Conservation (phyloP, 2,329 filamentous ascomycete species). For the Lizonia empirigonia region DNA sequence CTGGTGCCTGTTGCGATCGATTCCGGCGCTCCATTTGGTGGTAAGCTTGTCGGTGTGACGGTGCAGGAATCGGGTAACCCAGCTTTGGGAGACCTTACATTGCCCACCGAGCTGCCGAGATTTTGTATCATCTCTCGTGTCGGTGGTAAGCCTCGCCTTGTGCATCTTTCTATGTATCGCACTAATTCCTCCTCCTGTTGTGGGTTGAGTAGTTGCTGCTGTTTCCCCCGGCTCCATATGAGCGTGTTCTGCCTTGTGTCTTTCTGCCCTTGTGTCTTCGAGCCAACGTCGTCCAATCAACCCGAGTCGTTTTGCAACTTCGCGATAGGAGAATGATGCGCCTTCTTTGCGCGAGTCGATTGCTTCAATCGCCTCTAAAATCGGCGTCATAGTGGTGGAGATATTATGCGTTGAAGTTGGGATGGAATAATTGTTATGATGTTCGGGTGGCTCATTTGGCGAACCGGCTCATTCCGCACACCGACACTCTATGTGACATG, state of each 20-base stretch:
- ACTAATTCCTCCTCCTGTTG: background rate
- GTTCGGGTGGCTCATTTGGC: no score
- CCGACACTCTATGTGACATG: no score
- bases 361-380: background rate
- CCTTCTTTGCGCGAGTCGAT: background rate
- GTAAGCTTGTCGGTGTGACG: constrained; percentile 16
- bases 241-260: background rate
- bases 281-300: background rate
- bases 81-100: constrained; percentile 18
- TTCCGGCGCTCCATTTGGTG: constrained; percentile 17
- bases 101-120: constrained; percentile 18
- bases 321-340: background rate
- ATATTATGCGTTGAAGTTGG: background rate
- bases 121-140: constrained; percentile 6
- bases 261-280: background rate
- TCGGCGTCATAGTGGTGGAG: background rate
- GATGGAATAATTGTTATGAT: no score
- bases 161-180: background rate
- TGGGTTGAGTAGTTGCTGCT: background rate
- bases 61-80: constrained; percentile 21
- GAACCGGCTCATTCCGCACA: no score
- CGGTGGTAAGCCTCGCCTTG: constrained; percentile 16
- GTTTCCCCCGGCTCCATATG: no score
- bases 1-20: constrained; percentile 22
- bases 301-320: background rate